Conservation (phyloP, 164 flowering plant species). For the Piper betle region DNA sequence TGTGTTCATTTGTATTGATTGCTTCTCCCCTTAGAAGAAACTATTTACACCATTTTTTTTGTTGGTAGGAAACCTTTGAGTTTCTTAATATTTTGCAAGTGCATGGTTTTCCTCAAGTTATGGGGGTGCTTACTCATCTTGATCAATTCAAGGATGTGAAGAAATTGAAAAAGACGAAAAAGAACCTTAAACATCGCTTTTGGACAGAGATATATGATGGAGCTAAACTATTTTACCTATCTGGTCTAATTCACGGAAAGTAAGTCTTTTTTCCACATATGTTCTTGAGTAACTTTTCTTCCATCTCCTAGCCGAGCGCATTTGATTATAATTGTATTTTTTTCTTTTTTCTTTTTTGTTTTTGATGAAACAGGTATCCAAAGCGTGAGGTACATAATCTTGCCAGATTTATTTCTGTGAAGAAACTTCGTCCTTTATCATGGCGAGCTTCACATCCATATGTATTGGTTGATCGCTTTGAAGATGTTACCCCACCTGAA, state of each 20-base stretch:
- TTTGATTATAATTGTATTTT: background rate
- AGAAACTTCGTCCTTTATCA: constrained; percentile 77
- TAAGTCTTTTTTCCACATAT: constrained; percentile 21
- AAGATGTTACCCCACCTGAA: constrained; percentile 92
- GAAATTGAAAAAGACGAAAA: constrained; percentile 80
- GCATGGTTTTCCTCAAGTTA: constrained; percentile 92
- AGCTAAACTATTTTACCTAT: constrained; percentile 88
- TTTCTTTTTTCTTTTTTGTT: background rate
- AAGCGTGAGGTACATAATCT: constrained; percentile 93
- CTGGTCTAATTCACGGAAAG: constrained; percentile 92
- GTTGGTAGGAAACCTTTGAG: constrained; percentile 87
- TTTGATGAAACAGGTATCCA: constrained; percentile 36
- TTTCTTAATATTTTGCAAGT: constrained; percentile 88
- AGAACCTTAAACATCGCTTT: constrained; percentile 88
- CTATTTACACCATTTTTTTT: background rate
- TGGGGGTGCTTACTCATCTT: constrained; percentile 98
- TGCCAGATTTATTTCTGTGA: constrained; percentile 87
- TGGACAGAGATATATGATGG: constrained; percentile 96
- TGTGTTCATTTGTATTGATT: background rate
- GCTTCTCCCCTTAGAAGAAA: background rate
- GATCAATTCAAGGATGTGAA: constrained; percentile 87
- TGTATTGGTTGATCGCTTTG: constrained; percentile 85
- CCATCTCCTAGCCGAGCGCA: background rate
- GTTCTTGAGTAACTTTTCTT: background rate
- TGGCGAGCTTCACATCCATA: constrained; percentile 93